Percentiles rank a stretch among this genome's conserved stretches.
phyloP scores from a whole-genome alignment of 441 rosid genomes.

The Adansonia grandidieri region DNA sequence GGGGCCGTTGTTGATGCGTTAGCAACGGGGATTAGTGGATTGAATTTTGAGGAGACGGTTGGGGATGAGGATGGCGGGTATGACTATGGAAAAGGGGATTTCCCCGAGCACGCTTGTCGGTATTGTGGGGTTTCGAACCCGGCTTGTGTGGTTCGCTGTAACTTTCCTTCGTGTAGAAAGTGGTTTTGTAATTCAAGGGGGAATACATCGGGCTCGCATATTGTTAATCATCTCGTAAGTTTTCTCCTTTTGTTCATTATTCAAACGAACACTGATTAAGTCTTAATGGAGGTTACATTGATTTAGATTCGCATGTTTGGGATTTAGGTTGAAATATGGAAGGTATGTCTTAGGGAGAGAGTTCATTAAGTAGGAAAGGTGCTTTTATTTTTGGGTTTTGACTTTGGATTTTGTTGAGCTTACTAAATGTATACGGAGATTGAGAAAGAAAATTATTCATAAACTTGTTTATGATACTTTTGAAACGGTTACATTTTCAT shows the following conservation, averaged over 20 bases:
- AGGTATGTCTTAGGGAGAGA: slow-evolving; percentile 8
- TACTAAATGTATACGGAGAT: background rate
- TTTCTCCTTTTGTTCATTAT: background rate
- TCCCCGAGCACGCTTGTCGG: slow-evolving; percentile 91
- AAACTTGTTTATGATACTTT: slow-evolving; percentile 4
- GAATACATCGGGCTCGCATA: slow-evolving; percentile 98
- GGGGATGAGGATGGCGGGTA: slow-evolving; percentile 78
- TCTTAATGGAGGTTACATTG: background rate
- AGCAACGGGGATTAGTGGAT: slow-evolving; percentile 71
- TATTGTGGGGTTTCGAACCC: slow-evolving; percentile 99
- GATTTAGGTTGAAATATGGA: background rate
- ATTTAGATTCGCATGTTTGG: slow-evolving; percentile 21
- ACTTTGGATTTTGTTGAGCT: slow-evolving; percentile 7
- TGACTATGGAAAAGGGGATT: slow-evolving; percentile 81
- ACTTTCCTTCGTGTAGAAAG: slow-evolving; percentile 95
- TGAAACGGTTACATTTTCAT: background rate
- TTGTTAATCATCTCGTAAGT: slow-evolving; percentile 95
- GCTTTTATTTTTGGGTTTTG: slow-evolving; percentile 17
- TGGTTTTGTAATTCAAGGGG: slow-evolving; percentile 99
- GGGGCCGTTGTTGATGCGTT: slow-evolving; percentile 68
- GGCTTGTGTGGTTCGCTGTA: slow-evolving; percentile 95
- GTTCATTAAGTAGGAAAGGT: background rate
- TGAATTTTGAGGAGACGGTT: slow-evolving; percentile 87
- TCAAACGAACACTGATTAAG: background rate
- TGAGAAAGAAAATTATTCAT: slow-evolving; percentile 9